phyloP scores from a whole-genome alignment of 2,329 filamentous ascomycete genomes.

The Shiraia sp. region DNA sequence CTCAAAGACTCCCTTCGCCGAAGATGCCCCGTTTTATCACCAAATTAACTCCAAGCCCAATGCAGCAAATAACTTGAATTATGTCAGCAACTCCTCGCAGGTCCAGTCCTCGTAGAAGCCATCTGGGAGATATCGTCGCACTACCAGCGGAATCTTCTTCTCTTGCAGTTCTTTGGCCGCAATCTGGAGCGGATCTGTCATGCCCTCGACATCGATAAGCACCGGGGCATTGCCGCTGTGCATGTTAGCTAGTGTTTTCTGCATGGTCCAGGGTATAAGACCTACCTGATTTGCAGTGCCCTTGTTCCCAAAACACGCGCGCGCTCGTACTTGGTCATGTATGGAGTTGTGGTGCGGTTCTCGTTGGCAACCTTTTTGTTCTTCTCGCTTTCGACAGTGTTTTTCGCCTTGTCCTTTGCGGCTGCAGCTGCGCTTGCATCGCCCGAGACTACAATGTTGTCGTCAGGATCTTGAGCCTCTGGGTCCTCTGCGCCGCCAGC shows the following conservation, averaged over 20 bases:
- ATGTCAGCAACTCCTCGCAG: constrained; percentile 82
- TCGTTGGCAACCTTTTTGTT: constrained; percentile 90
- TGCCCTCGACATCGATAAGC: constrained; percentile 92
- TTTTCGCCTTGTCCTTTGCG: constrained; percentile 50
- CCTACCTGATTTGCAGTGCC: constrained; percentile 92
- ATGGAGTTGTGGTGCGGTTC: constrained; percentile 88
- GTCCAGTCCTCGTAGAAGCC: constrained; percentile 99
- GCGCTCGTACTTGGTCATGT: constrained; percentile 99
- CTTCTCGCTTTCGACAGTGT: constrained; percentile 61
- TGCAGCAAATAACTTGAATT: constrained; percentile 29
- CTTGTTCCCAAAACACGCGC: constrained; percentile 91
- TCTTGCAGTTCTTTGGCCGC: constrained; percentile 96
- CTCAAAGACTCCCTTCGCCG: constrained; percentile 41
- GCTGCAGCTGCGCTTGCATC: constrained; percentile 56
- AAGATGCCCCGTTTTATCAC: constrained; percentile 33
- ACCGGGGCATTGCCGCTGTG: constrained; percentile 94
- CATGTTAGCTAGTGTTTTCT: constrained; percentile 16
- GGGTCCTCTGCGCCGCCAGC: constrained; percentile 42
- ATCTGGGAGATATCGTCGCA: constrained; percentile 93
- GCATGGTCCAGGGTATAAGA: background rate
- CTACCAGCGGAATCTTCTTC: constrained; percentile 97
- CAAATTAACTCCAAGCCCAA: constrained; percentile 40
- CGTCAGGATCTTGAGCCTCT: constrained; percentile 37
- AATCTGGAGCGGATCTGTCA: constrained; percentile 96
- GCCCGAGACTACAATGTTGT: constrained; percentile 53